Evolutionary conservation across 176 grass and related monocot genomes (phyloP).

Genomic region (Eragrostis nindensis): DNA sequence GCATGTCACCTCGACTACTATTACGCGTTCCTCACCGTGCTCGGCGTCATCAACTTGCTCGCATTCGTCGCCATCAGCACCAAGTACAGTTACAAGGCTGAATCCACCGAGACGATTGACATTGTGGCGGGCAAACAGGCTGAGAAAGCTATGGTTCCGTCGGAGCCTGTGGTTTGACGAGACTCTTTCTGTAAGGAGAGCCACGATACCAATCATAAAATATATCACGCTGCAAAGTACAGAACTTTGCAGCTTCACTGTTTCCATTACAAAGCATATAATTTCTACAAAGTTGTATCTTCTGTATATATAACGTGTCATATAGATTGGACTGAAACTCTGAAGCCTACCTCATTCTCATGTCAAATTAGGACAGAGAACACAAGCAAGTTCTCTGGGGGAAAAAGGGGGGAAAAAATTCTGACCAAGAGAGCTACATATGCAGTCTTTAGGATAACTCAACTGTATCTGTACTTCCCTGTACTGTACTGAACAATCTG

Average conservation of each 20-base stretch:
- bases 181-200: background rate
- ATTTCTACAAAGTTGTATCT: no score
- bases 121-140: background rate
- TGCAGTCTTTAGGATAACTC: no score
- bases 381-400: background rate
- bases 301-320: no score
- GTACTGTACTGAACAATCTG: no score
- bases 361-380: background rate
- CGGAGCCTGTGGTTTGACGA: background rate
- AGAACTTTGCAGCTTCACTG: no score
- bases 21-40: constrained; percentile 62
- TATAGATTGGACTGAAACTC: background rate
- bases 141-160: background rate
- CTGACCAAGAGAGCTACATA: background rate
- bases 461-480: background rate
- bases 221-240: no score
- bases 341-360: background rate
- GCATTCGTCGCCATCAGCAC: constrained; percentile 49
- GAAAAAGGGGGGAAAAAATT: no score
- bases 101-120: constrained; percentile 42
- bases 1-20: constrained; percentile 73
- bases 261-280: no score
- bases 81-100: constrained; percentile 50
- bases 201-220: no score
- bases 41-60: constrained; percentile 51